phyloP scores from a whole-genome alignment of 345 rosid species.

The Reutealis trisperma region DNA sequence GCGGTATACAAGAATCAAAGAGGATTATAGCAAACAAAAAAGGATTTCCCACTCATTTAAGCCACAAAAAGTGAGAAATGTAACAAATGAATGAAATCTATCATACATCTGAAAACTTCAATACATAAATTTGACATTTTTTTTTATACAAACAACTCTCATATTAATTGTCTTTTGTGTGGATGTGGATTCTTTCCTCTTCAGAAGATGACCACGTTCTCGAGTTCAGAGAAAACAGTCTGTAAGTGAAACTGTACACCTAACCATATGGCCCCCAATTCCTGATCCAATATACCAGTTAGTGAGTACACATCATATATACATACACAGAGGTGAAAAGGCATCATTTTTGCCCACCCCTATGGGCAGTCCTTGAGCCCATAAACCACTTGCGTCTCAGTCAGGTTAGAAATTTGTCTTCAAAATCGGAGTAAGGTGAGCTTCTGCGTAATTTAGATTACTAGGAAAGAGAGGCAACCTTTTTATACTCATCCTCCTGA shows the following conservation, averaged over 20 bases:
- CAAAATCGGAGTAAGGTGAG: background rate
- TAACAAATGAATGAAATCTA: constrained; percentile 12
- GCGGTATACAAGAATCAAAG: background rate
- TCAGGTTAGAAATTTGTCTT: background rate
- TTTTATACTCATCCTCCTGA: constrained; percentile 4
- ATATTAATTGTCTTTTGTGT: background rate
- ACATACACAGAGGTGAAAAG: constrained; percentile 13
- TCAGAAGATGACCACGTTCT: constrained; percentile 1
- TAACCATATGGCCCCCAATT: constrained; percentile 1
- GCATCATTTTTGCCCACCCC: background rate
- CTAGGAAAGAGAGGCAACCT: background rate
- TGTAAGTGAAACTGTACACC: constrained; percentile 18
- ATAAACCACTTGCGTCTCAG: background rate
- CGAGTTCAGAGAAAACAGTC: constrained; percentile 3
- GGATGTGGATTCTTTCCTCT: background rate
- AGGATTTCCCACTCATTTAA: background rate
- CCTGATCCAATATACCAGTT: constrained; percentile 17
- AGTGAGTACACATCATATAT: constrained; percentile 19
- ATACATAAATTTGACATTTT: constrained; percentile 3
- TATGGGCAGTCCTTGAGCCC: constrained; percentile 3
- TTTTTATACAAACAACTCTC: background rate
- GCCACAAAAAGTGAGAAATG: background rate
- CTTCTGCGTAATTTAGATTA: background rate
- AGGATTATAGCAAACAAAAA: background rate
- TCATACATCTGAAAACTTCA: background rate